These are phyloP conservation scores for Tieghemiomyces parasiticus DNA, from an alignment of 192 early-diverging fungal species.

Conservation along the genomic window DNA sequence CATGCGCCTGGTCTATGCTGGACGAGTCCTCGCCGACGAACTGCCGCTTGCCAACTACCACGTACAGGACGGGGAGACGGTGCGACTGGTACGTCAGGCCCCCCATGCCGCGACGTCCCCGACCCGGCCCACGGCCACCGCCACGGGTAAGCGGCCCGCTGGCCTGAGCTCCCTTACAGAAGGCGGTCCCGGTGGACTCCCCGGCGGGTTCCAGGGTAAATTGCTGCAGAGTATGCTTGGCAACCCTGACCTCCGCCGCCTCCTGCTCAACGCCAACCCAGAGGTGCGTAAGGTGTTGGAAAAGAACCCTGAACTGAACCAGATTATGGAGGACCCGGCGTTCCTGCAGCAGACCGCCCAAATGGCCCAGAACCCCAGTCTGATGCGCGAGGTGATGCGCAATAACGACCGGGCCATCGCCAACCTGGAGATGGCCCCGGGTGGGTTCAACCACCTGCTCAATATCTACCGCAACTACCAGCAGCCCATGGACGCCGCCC, in stretches of 20 bases:
- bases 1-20: conserved; percentile 7
- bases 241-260: conserved; percentile 21
- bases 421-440: conserved; percentile 29
- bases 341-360: conserved; percentile 20
- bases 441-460: conserved; percentile 28
- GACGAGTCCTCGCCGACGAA: neutral
- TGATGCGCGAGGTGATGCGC: conserved; percentile 32
- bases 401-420: conserved; percentile 34
- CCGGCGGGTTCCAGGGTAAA: neutral
- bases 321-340: conserved; percentile 24
- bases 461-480: conserved; percentile 28
- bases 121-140: neutral
- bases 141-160: neutral
- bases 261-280: conserved; percentile 27
- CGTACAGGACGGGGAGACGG: conserved; percentile 1
- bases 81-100: conserved; percentile 3
- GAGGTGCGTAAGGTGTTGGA: conserved; percentile 23
- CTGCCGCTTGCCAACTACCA: neutral
- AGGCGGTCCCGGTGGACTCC: no score
- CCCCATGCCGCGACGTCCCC: no score
- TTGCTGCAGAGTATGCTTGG: conserved; percentile 17
- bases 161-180: no score
- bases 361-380: conserved; percentile 20
- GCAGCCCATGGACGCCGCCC: conserved; percentile 23
- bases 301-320: conserved; percentile 27